Conservation (phyloP, 1,284 basidiomycete genomes). For the Ceratorhiza oryzae-sativae region DNA sequence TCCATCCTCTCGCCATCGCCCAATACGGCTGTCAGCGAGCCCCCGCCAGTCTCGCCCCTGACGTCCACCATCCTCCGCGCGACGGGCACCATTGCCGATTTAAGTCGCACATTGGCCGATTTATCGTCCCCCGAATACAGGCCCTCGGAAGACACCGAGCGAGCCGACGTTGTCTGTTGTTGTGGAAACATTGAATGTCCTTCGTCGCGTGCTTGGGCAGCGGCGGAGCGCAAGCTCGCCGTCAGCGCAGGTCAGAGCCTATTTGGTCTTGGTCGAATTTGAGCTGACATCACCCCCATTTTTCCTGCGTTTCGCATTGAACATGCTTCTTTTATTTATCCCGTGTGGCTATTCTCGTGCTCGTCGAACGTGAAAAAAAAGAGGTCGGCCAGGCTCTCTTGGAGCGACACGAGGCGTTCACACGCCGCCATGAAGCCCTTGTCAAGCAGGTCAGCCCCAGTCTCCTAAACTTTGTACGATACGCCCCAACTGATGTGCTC, state of each 20-base stretch:
- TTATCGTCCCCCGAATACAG: conserved; percentile 68
- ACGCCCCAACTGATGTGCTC: background rate
- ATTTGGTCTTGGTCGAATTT: background rate
- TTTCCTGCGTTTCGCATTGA: background rate
- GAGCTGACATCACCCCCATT: background rate
- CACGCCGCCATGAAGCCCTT: conserved; percentile 71
- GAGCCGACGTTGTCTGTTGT: conserved; percentile 63
- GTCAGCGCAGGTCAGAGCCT: conserved; percentile 77
- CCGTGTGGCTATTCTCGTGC: conserved; percentile 3
- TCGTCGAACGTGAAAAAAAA: conserved; percentile 47
- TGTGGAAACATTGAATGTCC: conserved; percentile 71
- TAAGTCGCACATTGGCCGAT: conserved; percentile 71
- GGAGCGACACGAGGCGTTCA: conserved; percentile 84
- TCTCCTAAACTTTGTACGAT: background rate
- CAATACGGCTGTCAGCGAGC: background rate
- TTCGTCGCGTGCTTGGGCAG: conserved; percentile 67
- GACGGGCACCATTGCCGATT: conserved; percentile 69
- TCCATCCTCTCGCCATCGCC: background rate
- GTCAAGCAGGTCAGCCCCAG: conserved; percentile 36
- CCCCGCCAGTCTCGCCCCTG: conserved; percentile 29
- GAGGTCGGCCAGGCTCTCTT: conserved; percentile 93
- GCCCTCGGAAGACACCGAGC: conserved; percentile 45
- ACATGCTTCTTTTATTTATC: conserved; percentile 18
- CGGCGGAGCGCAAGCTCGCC: conserved; percentile 69
- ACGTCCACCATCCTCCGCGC: conserved; percentile 56